Base-by-base conservation (phyloP, 1,284 basidiomycete species). In the Coniophora puteana region DNA sequence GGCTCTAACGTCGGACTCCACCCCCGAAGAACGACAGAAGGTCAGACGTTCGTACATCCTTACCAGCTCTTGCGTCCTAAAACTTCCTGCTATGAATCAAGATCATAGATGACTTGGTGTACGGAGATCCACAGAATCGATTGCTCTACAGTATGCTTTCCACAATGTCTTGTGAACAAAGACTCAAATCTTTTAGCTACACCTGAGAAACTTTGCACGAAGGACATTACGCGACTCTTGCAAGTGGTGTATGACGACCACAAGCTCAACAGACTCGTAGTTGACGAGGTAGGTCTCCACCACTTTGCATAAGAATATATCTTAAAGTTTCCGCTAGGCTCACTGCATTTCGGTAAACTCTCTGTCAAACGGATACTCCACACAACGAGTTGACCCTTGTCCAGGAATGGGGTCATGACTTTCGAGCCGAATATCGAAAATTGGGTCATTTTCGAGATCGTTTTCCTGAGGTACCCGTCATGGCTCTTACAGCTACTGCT, bases 371-470 rank as follows among this genome's bases (percentile, higher is more conserved):
- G 6, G 5, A 11, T 33, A 17, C 21, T 4, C 4, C 13, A 17
- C 32, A 13, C 18, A 18, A 20, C 1, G 2, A 20, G 8, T 38
- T 41, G 8, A 43, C 28, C 5, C 26, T n/a, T 43, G 10, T 17
- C 18, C 49, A 88, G 84, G 89, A 90, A 70, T 92, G 89, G 89
- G 89, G 89, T 0, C 83, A 85, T 36, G 78, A 86, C 41, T 91
- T 93, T 53, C 75, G 89, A 23, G 71, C 64, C 21, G 81, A 86
- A 36, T 93, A 91, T 56, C 68, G 85, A 31, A 72, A 70, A 26
- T 69, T 94, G 5, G 85, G 86, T 5, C 64, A 67, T 17, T 89
- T 93, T 57, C 72, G 89, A 1, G 65, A 76, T 23, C 68, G 68
- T 16, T 93, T 82, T 54, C 78, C 78, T 0, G 67, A 71, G 38